Base-by-base conservation (phyloP, 2,329 filamentous ascomycete genomes). In the Hirsutella thompsonii region DNA sequence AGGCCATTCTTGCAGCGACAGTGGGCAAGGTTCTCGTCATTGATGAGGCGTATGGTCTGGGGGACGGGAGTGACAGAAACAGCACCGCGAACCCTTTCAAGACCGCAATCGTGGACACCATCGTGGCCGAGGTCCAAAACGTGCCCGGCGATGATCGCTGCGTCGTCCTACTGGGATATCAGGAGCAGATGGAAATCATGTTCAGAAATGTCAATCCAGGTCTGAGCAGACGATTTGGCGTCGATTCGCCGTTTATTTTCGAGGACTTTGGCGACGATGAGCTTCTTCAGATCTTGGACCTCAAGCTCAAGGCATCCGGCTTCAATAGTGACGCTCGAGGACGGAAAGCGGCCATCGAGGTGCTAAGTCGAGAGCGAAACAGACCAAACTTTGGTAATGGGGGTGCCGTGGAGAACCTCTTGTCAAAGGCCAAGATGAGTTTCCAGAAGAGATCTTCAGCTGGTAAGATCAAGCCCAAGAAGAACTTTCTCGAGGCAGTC, bases 1-100 rank as follows among this genome's bases (percentile, higher is more conserved):
- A 85, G 47, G 78, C 66, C 0, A 87, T 89, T 6, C 64, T 90
- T 0, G 74, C 72, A 0, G 62, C 76, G 0, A 77, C 80, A 0
- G 47, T 70, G 0, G 84, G 85, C 0, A 90, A 89, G 47, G 81
- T 89, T 0, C 68, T 90, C 0, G 74, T 90, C 13, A 87, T 90
- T 3, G 84, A 90, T 46, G 84, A 92, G 52, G 83, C 83, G 0
- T 89, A 90, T 47, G 76, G 77, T 28, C 64, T 90, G 0, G 72
- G 68, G 36, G 57, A 60, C 1, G 63, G 62, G 0, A 54, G 55
- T 2, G 55, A 50, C 1, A 50, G 49, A 13, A 26, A 39, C 3
- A 40, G 44, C 1, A 45, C 44, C 0, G 3, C 40, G 0, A 46
- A 63, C 13, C 54, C 59, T 0, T 87, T 61, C 60, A 81, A 75